Evolutionary conservation across 768 basidiomycete genomes (phyloP).

Genomic region (Termitomyces sp.): DNA sequence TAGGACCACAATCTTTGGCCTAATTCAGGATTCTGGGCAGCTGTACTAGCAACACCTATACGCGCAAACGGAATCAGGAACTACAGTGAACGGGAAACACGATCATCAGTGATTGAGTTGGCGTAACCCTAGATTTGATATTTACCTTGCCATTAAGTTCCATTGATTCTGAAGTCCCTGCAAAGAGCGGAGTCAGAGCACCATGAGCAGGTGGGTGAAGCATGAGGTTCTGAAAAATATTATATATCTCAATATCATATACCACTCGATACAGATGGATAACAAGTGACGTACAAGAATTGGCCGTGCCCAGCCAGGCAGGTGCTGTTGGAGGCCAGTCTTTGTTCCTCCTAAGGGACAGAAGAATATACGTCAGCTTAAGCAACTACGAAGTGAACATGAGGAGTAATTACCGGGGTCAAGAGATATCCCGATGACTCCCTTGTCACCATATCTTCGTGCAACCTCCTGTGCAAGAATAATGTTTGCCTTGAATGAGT

Average conservation of each 20-base stretch:
- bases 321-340: constrained; percentile 15
- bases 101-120: neutral
- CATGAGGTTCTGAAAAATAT: constrained; percentile 16
- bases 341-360: constrained; percentile 20
- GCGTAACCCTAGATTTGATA: neutral
- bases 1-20: constrained; percentile 27
- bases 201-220: constrained; percentile 30
- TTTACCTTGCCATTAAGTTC: constrained; percentile 39
- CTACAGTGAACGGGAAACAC: constrained; percentile 5
- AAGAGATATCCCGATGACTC: constrained; percentile 41
- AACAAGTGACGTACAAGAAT: constrained; percentile 12
- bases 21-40: constrained; percentile 21
- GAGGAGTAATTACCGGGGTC: constrained; percentile 34
- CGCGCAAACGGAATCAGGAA: constrained; percentile 31
- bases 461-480: constrained; percentile 43
- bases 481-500: constrained; percentile 36
- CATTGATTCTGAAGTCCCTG: constrained; percentile 36
- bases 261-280: neutral
- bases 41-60: constrained; percentile 16
- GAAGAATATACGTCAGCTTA: constrained; percentile 1
- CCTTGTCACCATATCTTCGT: constrained; percentile 40
- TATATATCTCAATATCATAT: neutral
- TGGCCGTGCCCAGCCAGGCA: constrained; percentile 1
- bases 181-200: constrained; percentile 41
- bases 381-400: constrained; percentile 8